Conservation (phyloP, 2,329 filamentous ascomycete genomes). For the Fusarium longipes region DNA sequence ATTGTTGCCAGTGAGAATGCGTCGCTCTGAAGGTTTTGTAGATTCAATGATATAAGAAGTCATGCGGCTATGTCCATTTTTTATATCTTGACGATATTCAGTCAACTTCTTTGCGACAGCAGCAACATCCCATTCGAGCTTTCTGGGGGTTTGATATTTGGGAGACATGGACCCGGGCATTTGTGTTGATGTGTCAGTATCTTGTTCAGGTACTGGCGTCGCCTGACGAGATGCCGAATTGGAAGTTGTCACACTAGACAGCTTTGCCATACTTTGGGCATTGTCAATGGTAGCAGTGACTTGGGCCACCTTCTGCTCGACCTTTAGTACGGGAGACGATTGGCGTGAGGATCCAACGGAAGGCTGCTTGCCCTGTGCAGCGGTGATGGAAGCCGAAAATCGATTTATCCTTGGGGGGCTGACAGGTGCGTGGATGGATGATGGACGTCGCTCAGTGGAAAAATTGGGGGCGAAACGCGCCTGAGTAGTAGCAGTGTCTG, state of each 20-base stretch:
- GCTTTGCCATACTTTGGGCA: conserved; percentile 41
- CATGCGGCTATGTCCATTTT: conserved; percentile 58
- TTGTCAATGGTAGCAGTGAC: conserved; percentile 26
- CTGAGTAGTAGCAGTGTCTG: conserved; percentile 16
- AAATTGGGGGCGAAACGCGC: conserved; percentile 26
- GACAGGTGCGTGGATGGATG: conserved; percentile 36
- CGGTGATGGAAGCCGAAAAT: conserved; percentile 14
- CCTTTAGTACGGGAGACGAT: conserved; percentile 1
- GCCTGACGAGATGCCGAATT: conserved; percentile 40
- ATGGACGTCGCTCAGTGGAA: conserved; percentile 16
- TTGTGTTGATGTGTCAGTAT: conserved; percentile 19
- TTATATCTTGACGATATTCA: conserved; percentile 57
- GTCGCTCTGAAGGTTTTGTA: conserved; percentile 55
- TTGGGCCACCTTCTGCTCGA: conserved; percentile 21
- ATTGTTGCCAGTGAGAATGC: conserved; percentile 57
- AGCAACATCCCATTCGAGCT: conserved; percentile 56
- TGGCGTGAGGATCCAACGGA: conserved; percentile 10
- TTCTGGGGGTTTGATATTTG: conserved; percentile 39
- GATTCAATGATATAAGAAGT: conserved; percentile 59
- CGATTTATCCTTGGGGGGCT: conserved; percentile 48
- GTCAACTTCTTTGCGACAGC: conserved; percentile 57
- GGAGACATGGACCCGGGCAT: conserved; percentile 29
- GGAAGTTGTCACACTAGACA: conserved; percentile 35
- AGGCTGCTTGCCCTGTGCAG: conserved; percentile 4
- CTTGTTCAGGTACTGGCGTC: conserved; percentile 39